These are phyloP conservation scores for Colletotrichum somersetense DNA, from an alignment of 2,329 filamentous ascomycete species.

Conservation along the genomic window DNA sequence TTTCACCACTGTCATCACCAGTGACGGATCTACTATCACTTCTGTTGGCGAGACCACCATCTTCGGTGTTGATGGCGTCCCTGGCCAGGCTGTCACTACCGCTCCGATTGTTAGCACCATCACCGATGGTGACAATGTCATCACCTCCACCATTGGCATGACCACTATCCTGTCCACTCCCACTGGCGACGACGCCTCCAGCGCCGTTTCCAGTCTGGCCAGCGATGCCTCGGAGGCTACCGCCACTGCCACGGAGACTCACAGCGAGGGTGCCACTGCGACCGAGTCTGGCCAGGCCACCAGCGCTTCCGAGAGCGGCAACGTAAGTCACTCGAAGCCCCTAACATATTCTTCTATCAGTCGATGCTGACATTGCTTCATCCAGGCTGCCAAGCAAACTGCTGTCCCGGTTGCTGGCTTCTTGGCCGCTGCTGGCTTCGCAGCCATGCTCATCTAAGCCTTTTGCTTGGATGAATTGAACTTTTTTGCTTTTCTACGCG, in stretches of 20 bases:
- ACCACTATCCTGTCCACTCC: conserved; percentile 46
- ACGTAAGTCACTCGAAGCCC: conserved; percentile 44
- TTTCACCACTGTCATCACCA: conserved; percentile 45
- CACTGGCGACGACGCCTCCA: conserved; percentile 44
- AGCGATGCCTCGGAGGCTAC: conserved; percentile 36
- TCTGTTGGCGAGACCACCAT: conserved; percentile 48
- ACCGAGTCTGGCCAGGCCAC: conserved; percentile 26
- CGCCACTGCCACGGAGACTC: conserved; percentile 29
- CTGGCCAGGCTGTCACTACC: conserved; percentile 32
- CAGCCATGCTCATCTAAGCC: conserved; percentile 61
- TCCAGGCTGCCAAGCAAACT: conserved; percentile 49
- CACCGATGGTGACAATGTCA: conserved; percentile 26
- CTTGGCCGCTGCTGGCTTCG: conserved; percentile 63
- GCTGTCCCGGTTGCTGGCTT: conserved; percentile 59
- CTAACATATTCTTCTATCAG: neutral
- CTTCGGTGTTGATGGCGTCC: conserved; percentile 41
- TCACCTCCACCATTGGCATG: conserved; percentile 40
- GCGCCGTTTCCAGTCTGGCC: conserved; percentile 44
- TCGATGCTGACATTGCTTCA: conserved; percentile 7
- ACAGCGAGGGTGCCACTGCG: conserved; percentile 3
- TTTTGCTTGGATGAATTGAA: conserved; percentile 10
- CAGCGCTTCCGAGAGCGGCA: conserved; percentile 34
- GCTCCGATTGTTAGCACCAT: conserved; percentile 40
- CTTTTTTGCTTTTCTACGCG: conserved; percentile 44
- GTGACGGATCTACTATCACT: conserved; percentile 44